These are phyloP conservation scores for Solanum hybrid DNA, from an alignment of 305 asterid genomes.

Conservation along the genomic window DNA sequence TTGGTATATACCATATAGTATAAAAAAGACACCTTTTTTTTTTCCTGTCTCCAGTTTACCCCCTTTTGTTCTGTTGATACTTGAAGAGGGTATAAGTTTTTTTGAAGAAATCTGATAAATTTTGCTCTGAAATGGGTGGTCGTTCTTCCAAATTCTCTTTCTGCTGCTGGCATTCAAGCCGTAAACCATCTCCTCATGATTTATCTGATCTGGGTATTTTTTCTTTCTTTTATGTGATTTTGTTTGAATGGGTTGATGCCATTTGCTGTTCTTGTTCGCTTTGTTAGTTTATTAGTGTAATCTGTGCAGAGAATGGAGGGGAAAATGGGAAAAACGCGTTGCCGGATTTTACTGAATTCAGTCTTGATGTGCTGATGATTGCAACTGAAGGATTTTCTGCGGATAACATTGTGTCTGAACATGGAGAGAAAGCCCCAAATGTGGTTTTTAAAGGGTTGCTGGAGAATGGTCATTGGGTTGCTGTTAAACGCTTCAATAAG, in stretches of 20 bases:
- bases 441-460: slow-evolving; percentile 78
- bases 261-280: not conserved
- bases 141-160: slow-evolving; percentile 59
- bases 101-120: not conserved
- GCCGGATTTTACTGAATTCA: slow-evolving; percentile 56
- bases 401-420: slow-evolving; percentile 83
- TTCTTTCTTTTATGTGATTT: slow-evolving; percentile 5
- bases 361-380: slow-evolving; percentile 58
- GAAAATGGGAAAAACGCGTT: slow-evolving; percentile 19
- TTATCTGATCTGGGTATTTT: slow-evolving; percentile 47
- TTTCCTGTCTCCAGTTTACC: not conserved
- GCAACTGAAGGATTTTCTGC: slow-evolving; percentile 67
- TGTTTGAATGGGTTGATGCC: not conserved
- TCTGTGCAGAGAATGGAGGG: slow-evolving; percentile 45
- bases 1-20: not conserved
- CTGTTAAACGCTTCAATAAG: slow-evolving; percentile 76
- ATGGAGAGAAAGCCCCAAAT: slow-evolving; percentile 91
- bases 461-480: slow-evolving; percentile 51
- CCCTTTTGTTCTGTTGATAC: not conserved
- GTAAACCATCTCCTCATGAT: slow-evolving; percentile 56
- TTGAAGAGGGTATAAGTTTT: not conserved
- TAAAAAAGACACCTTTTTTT: not conserved
- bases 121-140: slow-evolving; percentile 45
- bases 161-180: slow-evolving; percentile 66
- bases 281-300: not conserved